These are phyloP conservation scores for Lineolata rhizophorae DNA, from an alignment of 495 filamentous ascomycete species.

Conservation along the genomic window DNA sequence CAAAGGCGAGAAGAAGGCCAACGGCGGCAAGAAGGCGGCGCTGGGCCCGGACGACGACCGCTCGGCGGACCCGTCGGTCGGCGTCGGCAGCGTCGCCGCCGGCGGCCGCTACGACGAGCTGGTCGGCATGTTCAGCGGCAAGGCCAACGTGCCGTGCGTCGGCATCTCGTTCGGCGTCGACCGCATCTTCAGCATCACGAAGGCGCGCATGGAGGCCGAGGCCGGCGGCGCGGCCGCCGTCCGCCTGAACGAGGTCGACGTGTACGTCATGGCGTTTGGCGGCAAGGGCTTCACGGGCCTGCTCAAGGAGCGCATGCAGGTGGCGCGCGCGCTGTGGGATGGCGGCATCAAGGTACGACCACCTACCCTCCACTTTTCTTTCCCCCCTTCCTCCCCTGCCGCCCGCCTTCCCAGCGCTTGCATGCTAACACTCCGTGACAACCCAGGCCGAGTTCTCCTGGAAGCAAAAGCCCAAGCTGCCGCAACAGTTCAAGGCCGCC, in stretches of 20 bases:
- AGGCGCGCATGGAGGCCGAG: conserved; percentile 46
- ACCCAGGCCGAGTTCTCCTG: conserved; percentile 61
- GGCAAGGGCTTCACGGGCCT: conserved; percentile 70
- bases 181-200: conserved; percentile 80
- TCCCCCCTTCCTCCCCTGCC: not conserved
- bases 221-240: conserved; percentile 20
- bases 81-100: conserved; percentile 71
- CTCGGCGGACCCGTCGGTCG: conserved; percentile 59
- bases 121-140: conserved; percentile 78
- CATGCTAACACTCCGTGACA: too few relatives aligned
- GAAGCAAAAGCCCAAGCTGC: conserved; percentile 60
- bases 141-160: conserved; percentile 72
- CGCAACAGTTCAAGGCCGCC: conserved; percentile 58
- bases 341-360: conserved; percentile 65
- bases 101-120: conserved; percentile 87
- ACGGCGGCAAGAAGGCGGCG: conserved; percentile 27
- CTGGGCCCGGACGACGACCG: conserved; percentile 43
- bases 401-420: conserved; percentile 17
- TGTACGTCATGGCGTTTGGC: conserved; percentile 83
- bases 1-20: conserved; percentile 30
- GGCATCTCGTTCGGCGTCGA: conserved; percentile 91
- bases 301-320: conserved; percentile 56
- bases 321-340: conserved; percentile 52
- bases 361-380: too few relatives aligned
- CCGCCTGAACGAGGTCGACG: conserved; percentile 58